A percentile compares a stretch with the other conserved stretches of the same genome.
phyloP scores from a whole-genome alignment of 257 asterid species.

The Solanum etuberosum region DNA sequence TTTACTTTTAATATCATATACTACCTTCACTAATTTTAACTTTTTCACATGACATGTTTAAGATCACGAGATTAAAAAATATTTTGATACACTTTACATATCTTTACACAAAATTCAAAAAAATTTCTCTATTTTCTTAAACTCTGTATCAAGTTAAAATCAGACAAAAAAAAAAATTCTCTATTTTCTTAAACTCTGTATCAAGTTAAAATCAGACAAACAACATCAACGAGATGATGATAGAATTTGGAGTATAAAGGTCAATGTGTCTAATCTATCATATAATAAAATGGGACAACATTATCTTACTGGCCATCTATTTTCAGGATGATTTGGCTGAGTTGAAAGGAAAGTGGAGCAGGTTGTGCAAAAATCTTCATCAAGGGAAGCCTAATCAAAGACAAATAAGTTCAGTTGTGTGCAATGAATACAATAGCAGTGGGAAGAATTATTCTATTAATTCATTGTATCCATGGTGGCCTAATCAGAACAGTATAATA shows the following conservation, averaged over 20 bases:
- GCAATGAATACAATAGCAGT: conserved; percentile 15
- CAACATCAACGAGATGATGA: background rate
- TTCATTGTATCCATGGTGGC: conserved; percentile 35
- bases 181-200: background rate
- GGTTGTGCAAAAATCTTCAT: conserved; percentile 49
- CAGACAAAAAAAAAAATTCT: too few relatives aligned
- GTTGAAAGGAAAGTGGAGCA: conserved; percentile 65
- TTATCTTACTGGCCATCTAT: background rate
- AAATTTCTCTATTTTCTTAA: background rate
- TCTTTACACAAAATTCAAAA: too few relatives aligned
- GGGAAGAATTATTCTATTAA: conserved; percentile 24
- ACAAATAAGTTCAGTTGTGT: conserved; percentile 6
- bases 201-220: too few relatives aligned
- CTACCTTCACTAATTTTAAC: background rate
- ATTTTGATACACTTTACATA: too few relatives aligned
- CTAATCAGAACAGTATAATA: conserved; percentile 17
- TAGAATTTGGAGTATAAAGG: background rate
- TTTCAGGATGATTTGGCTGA: conserved; percentile 46
- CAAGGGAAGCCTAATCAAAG: conserved; percentile 25
- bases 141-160: too few relatives aligned
- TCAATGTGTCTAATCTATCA: background rate
- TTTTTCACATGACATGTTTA: too few relatives aligned
- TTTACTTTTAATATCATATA: background rate
- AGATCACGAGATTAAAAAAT: too few relatives aligned
- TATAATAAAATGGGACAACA: background rate